These are phyloP conservation scores for Salpingoeca rosetta DNA, from an alignment of 78 protist species.

Conservation along the genomic window DNA sequence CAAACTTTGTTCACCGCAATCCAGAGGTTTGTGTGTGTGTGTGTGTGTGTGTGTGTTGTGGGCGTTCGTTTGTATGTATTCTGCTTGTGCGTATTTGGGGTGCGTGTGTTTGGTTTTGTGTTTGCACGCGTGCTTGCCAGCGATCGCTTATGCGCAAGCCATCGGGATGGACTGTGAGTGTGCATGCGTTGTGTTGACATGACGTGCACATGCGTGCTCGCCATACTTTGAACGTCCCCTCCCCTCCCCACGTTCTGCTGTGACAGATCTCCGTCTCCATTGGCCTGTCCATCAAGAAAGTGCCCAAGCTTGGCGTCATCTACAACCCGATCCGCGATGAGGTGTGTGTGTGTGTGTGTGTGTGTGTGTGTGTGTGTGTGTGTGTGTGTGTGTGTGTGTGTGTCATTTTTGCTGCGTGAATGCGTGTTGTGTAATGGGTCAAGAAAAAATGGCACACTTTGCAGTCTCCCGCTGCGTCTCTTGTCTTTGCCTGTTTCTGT, in stretches of 20 bases:
- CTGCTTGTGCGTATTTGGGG: neutral
- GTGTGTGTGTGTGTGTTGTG: neutral
- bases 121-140: neutral
- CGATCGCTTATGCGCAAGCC: neutral
- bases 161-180: too few relatives aligned
- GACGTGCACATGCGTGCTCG: neutral
- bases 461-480: neutral
- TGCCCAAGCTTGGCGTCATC: constrained; percentile 40
- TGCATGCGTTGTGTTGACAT: too few relatives aligned
- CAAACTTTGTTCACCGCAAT: constrained; percentile 57
- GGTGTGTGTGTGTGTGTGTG: too few relatives aligned
- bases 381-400: too few relatives aligned
- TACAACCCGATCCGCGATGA: constrained; percentile 46
- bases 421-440: neutral
- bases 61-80: neutral
- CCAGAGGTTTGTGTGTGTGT: neutral
- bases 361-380: too few relatives aligned
- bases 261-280: constrained; percentile 29
- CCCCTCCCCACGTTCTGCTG: neutral
- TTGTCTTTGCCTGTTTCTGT: neutral
- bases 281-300: constrained; percentile 29
- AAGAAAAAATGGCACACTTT: neutral
- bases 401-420: neutral
- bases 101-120: neutral
- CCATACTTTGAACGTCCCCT: neutral